phyloP scores from a whole-genome alignment of 176 grass and related monocot genomes.

The Ananas comosus region DNA sequence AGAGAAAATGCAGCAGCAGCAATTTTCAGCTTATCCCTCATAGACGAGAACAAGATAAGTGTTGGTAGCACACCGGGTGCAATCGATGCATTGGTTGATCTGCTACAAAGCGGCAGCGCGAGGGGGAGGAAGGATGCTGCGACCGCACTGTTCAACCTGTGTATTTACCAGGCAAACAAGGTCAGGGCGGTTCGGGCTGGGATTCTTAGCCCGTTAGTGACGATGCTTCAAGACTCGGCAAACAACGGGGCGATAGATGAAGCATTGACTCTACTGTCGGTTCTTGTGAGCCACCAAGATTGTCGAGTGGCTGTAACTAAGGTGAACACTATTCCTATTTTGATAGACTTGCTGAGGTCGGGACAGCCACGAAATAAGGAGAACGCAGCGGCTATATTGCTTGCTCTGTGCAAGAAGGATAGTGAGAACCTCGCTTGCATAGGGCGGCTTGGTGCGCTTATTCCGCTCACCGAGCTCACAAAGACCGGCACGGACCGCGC shows the following conservation, averaged over 20 bases:
- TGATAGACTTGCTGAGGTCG: conserved; percentile 77
- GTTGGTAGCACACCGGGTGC: conserved; percentile 80
- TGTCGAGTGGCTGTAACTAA: conserved; percentile 75
- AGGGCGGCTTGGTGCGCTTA: conserved; percentile 74
- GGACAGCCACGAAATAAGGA: conserved; percentile 85
- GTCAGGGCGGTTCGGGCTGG: conserved; percentile 68
- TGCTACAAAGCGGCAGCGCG: conserved; percentile 62
- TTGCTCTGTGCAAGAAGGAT: conserved; percentile 95
- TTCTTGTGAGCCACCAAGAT: conserved; percentile 87
- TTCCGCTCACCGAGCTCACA: conserved; percentile 78
- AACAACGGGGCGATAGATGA: conserved; percentile 60
- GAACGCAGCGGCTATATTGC: conserved; percentile 78
- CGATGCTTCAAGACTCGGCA: conserved; percentile 82
- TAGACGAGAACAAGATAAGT: conserved; percentile 88
- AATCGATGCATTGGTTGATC: conserved; percentile 69
- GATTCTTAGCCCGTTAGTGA: conserved; percentile 58
- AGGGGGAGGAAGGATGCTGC: conserved; percentile 91
- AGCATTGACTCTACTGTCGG: conserved; percentile 74
- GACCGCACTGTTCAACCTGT: conserved; percentile 89
- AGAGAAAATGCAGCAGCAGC: conserved; percentile 95
- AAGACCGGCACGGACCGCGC: conserved; percentile 85
- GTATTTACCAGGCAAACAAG: conserved; percentile 96
- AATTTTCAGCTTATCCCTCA: conserved; percentile 89
- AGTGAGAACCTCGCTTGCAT: conserved; percentile 79
- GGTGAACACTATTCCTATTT: conserved; percentile 66